Conservation (phyloP, 306 rosid species). For the Coriaria nepalensis region DNA sequence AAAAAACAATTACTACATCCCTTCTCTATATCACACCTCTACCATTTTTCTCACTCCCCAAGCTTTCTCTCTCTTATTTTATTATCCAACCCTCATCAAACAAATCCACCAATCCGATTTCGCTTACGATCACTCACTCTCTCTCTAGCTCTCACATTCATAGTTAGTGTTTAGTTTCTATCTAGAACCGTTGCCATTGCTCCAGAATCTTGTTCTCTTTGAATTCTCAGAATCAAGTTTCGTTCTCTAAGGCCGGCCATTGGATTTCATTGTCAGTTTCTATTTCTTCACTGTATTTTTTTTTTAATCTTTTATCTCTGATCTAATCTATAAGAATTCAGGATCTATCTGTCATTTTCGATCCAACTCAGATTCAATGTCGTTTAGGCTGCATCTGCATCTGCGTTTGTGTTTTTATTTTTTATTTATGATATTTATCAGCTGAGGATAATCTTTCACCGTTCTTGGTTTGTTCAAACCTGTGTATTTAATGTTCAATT, state of each 20-base stretch:
- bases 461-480: constrained; percentile 3
- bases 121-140: constrained; percentile 4
- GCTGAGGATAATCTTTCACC: too few relatives aligned
- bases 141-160: background rate
- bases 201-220: background rate
- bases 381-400: constrained; percentile 2
- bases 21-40: constrained; percentile 17
- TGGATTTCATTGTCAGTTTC: constrained; percentile 27
- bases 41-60: constrained; percentile 11
- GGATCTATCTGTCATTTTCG: constrained; percentile 26
- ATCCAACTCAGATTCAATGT: constrained; percentile 26
- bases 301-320: background rate
- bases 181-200: constrained; percentile 16
- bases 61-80: constrained; percentile 13
- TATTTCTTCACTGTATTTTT: background rate
- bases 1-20: constrained; percentile 4
- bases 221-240: background rate
- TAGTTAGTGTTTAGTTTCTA: constrained; percentile 4
- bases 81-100: constrained; percentile 5
- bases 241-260: constrained; percentile 21
- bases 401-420: constrained; percentile 1
- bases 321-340: background rate
- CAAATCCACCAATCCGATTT: constrained; percentile 3
- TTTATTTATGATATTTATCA: background rate
- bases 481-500: background rate